These are phyloP conservation scores for Scenedesmus sp. DNA, from an alignment of 163 green algal species.

Conservation along the genomic window DNA sequence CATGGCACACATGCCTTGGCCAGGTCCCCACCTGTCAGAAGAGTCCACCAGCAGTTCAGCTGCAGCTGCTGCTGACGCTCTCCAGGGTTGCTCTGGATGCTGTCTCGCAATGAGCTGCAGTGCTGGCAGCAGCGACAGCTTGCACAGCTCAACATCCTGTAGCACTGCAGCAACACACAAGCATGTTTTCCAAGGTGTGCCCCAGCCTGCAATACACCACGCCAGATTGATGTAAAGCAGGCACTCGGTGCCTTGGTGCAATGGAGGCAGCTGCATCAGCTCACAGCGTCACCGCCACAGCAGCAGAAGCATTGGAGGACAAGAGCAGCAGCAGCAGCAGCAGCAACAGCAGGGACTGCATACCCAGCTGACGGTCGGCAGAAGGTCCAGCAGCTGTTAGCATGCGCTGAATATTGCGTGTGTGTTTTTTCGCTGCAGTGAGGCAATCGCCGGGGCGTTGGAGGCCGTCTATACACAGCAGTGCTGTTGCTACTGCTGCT, in stretches of 20 bases:
- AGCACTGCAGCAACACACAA: conserved; percentile 56
- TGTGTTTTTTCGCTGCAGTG: not conserved
- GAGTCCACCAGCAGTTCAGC: not conserved
- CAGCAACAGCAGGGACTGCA: not conserved
- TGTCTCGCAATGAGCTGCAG: not conserved
- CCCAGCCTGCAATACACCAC: not conserved
- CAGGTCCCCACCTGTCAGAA: not conserved
- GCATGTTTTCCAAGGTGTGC: not conserved
- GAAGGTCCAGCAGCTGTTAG: not conserved
- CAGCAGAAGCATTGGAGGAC: not conserved
- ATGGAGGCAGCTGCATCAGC: not conserved
- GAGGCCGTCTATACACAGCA: not conserved
- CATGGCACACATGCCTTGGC: not conserved
- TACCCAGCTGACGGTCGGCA: not conserved
- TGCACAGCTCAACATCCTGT: conserved; percentile 79
- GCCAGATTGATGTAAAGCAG: no score
- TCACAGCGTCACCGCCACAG: not conserved
- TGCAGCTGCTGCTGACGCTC: not conserved
- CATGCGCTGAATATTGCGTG: not conserved
- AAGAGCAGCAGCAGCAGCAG: not conserved
- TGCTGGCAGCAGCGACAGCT: conserved; percentile 67
- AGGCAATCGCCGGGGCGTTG: not conserved
- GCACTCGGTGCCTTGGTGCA: not conserved
- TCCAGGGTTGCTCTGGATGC: not conserved
- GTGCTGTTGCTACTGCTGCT: not conserved